Conservation (phyloP, 306 rosid genomes). For the Benincasa hispida region DNA sequence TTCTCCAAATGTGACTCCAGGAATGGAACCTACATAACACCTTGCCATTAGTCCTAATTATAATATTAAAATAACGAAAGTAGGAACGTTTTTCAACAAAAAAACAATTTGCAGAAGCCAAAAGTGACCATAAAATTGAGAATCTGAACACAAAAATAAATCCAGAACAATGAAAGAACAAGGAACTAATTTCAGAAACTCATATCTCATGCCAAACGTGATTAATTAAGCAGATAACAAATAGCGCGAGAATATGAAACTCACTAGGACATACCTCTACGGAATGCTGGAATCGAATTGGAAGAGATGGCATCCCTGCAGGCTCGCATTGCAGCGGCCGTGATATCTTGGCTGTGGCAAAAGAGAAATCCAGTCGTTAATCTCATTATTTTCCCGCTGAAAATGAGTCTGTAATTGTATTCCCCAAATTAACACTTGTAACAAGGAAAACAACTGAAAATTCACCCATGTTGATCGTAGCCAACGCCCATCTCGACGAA, state of each 20-base stretch:
- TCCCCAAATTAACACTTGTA: not conserved
- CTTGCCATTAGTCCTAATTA: not conserved
- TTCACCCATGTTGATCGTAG: constrained; percentile 86
- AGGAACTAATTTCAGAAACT: not conserved
- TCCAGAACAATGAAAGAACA: not conserved
- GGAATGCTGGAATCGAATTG: constrained; percentile 88
- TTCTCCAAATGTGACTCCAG: constrained; percentile 73
- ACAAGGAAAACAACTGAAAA: not conserved
- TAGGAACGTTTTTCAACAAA: not conserved
- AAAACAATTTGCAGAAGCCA: not conserved
- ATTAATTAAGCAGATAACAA: not conserved
- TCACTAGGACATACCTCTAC: constrained; percentile 42
- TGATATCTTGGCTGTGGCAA: constrained; percentile 57
- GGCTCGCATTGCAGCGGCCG: constrained; percentile 91
- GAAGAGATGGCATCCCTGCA: constrained; percentile 93
- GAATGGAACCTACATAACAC: constrained; percentile 59
- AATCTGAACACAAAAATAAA: not conserved
- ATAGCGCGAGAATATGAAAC: not conserved
- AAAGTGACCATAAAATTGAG: not conserved
- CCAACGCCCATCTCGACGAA: constrained; percentile 99
- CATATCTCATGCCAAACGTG: not conserved
- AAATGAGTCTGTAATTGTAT: not conserved
- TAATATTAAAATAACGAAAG: not conserved
- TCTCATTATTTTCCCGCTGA: not conserved
- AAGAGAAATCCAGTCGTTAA: not conserved